phyloP scores from a whole-genome alignment of 768 basidiomycete species.

The Kwoniella botswanensis region DNA sequence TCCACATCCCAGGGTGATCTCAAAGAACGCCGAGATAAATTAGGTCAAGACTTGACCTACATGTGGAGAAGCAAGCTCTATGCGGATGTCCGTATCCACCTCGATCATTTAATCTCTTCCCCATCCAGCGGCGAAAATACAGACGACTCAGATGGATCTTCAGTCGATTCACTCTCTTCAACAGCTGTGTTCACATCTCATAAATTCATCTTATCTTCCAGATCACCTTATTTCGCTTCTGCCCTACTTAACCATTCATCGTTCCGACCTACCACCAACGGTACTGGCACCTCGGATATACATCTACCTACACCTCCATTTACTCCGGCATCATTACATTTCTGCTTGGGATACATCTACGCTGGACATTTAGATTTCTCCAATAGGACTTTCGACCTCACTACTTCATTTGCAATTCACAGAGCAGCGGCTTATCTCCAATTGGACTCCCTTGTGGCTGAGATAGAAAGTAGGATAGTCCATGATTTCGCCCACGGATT shows the following conservation, averaged over 20 bases:
- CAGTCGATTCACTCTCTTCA: slow-evolving; percentile 56
- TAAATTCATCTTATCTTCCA: slow-evolving; percentile 86
- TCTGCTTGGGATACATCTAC: slow-evolving; percentile 92
- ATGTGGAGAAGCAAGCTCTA: slow-evolving; percentile 97
- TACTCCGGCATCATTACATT: slow-evolving; percentile 90
- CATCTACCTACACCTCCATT: slow-evolving; percentile 89
- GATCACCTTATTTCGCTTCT: slow-evolving; percentile 83
- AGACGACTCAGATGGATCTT: slow-evolving; percentile 35
- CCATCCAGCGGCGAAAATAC: slow-evolving; percentile 24
- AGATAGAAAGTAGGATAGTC: slow-evolving; percentile 80
- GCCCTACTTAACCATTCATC: slow-evolving; percentile 73
- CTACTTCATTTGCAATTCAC: slow-evolving; percentile 87
- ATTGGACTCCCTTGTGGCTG: slow-evolving; percentile 73
- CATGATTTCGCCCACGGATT: slow-evolving; percentile 90
- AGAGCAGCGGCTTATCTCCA: slow-evolving; percentile 79
- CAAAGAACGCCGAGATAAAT: slow-evolving; percentile 75
- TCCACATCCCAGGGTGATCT: slow-evolving; percentile 55
- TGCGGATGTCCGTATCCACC: slow-evolving; percentile 83
- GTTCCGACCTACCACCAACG: slow-evolving; percentile 43
- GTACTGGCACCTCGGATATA: slow-evolving; percentile 55
- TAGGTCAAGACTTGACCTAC: slow-evolving; percentile 89
- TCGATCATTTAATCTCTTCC: slow-evolving; percentile 50
- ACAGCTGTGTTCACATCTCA: slow-evolving; percentile 90
- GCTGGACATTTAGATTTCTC: slow-evolving; percentile 93
- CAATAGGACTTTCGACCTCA: slow-evolving; percentile 88